Evolutionary conservation across 192 early-diverging fungal species (phyloP), one percentile per base, ranked within the genome.

Genomic region (Bifiguratus adelaidae): DNA sequence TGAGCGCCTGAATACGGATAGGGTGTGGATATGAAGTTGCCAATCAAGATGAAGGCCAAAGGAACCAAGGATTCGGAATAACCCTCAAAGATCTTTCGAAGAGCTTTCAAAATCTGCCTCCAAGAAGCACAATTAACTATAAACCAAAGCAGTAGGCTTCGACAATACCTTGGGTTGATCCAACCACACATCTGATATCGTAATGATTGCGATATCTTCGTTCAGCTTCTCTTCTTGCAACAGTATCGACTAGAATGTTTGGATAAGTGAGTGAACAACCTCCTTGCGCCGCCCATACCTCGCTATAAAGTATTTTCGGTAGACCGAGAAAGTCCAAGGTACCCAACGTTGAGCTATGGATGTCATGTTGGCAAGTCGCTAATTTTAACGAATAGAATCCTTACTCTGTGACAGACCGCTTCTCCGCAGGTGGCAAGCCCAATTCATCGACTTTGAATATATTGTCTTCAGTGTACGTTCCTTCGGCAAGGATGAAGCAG

Each of bases 401-500:
- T 34, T 62, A 72, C 70, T 64, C 63, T 36, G 70, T 59, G 30
- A 64, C 58, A 3, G 45, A 41, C 0, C 70, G 63, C 20, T 65
- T 48, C 42, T 94, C 91, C 7, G 81, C 70, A 15, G 85, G 81
- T 21, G 91, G 91, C 44, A 88, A 68, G 4, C 80, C 81, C 18
- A 94, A 74, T 16, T 80, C 80, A 1, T 71, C 62, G 3, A 87
- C 88, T 22, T 56, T 47, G 27, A 92, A 85, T 9, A 74, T 57
- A 43, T 76, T 67, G 23, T 86, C 82, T 23, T 86, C 78, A 9
- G 71, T 75, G 50, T 85, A 85, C 9, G 65, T 57, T 6, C 92
- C 92, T 48, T 91, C 80, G 3, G 82, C 76, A 9, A 95, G 61
- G n/a, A 92, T 88, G 66, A 95, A 86, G 48, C 82, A 81, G 53